phyloP scores from a whole-genome alignment of 148 eudicot species.

The Camellia japonica region DNA sequence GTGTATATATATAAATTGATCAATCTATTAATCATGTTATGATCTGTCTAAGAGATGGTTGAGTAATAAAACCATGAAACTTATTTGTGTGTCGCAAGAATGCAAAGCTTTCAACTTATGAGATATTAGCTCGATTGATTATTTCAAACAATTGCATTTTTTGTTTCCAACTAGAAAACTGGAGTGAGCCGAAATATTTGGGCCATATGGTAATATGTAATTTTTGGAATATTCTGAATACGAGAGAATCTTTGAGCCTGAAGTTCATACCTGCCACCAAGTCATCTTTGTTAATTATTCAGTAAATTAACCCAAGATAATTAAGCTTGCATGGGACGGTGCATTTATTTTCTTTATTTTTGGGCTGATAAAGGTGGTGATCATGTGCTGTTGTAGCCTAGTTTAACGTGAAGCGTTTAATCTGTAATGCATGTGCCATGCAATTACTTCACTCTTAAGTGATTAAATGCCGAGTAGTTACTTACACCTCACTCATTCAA shows the following conservation, averaged over 20 bases:
- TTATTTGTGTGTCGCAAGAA: no score
- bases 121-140: no score
- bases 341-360: not conserved
- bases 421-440: not conserved
- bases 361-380: not conserved
- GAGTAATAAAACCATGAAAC: no score
- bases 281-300: not conserved
- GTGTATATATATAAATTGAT: no score
- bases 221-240: not conserved
- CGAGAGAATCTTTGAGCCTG: not conserved
- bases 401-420: not conserved
- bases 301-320: not conserved
- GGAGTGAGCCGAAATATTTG: no score
- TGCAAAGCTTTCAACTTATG: no score
- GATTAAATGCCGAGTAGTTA: not conserved
- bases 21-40: no score
- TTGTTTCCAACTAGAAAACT: no score
- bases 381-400: not conserved
- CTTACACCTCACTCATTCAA: no score
- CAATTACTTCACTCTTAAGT: not conserved
- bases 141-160: no score
- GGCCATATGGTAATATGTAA: no score
- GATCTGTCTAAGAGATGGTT: no score
- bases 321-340: not conserved
- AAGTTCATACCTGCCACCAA: constrained; percentile 6